These are phyloP conservation scores for Botryotinia convoluta DNA, from an alignment of 2,329 filamentous ascomycete species.

Conservation along the genomic window DNA sequence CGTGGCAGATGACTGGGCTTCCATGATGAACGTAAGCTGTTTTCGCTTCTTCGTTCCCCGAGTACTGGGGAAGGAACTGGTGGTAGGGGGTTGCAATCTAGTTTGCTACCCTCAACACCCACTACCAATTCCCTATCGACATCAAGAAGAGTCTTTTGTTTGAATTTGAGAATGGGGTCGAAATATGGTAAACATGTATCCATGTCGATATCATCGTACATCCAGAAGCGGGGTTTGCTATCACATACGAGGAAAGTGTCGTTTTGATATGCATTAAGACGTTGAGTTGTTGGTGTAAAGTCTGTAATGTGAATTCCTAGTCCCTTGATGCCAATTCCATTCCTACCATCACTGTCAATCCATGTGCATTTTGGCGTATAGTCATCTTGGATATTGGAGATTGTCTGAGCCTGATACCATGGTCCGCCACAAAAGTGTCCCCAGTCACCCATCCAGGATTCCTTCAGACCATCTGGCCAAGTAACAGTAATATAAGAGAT, in stretches of 20 bases:
- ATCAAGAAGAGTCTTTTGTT: neutral
- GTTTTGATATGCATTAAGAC: neutral
- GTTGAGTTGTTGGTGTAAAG: neutral
- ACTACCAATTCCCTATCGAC: neutral
- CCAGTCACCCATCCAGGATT: neutral
- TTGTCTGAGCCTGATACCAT: constrained; percentile 2
- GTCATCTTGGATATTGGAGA: neutral
- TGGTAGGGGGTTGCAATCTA: neutral
- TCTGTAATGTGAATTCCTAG: neutral
- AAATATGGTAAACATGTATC: neutral
- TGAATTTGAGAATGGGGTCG: neutral
- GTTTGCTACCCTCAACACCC: neutral
- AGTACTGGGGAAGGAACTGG: neutral
- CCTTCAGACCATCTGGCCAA: neutral
- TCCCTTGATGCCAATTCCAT: neutral
- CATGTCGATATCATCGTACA: neutral
- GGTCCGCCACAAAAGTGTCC: neutral
- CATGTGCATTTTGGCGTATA: neutral
- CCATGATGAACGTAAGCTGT: neutral
- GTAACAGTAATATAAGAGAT: neutral
- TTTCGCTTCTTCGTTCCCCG: neutral
- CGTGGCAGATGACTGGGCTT: neutral
- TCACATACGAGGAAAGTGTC: neutral
- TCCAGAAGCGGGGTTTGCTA: neutral
- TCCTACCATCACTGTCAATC: neutral